Base-by-base conservation (phyloP, 2,329 filamentous ascomycete genomes). In the Xylaria sp. region DNA sequence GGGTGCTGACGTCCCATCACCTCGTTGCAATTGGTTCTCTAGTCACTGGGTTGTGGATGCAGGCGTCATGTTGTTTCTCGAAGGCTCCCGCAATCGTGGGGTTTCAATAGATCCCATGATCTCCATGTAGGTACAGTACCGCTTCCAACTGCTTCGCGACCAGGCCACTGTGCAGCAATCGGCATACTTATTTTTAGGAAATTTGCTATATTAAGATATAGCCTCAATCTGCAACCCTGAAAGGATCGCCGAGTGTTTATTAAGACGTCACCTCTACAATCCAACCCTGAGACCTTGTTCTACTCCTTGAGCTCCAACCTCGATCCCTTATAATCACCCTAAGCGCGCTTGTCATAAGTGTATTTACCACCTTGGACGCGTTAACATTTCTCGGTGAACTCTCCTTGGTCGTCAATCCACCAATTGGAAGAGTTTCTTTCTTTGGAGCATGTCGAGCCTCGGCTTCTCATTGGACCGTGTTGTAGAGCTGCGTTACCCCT, bases 181-280 rank as follows among this genome's bases (percentile, higher is more conserved):
- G 58, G 59, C 72, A 69, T 61, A 55, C 70, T 75, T 78, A 78
- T 79, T 80, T 79, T 79, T 79, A 77, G 40, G 78, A 44, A 66
- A 60, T 69, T 76, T 82, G 72, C 79, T 81, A 81, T 79, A 78
- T 76, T 78, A 76, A 78, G 79, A 72, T 69, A 70, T 72, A 79
- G 78, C 76, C 78, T 79, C 77, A 75, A 75, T 71, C 71, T 80
- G 79, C 77, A 81, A 75, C 76, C 75, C 72, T 74, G 73, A 55
- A 72, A 72, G 73, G 74, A 69, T 73, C 78, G 79, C 77, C 77
- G 70, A 71, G 65, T 75, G 75, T 74, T 78, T 78, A 78, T 75
- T 75, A 76, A 67, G 69, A 79, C 78, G 74, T 79, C 77, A 78
- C 63, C 63, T 73, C 72, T 65, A 71, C 32, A 47, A 70, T 69